These are phyloP conservation scores for Penicillium nucicola DNA, from an alignment of 495 filamentous ascomycete species.

Conservation along the genomic window DNA sequence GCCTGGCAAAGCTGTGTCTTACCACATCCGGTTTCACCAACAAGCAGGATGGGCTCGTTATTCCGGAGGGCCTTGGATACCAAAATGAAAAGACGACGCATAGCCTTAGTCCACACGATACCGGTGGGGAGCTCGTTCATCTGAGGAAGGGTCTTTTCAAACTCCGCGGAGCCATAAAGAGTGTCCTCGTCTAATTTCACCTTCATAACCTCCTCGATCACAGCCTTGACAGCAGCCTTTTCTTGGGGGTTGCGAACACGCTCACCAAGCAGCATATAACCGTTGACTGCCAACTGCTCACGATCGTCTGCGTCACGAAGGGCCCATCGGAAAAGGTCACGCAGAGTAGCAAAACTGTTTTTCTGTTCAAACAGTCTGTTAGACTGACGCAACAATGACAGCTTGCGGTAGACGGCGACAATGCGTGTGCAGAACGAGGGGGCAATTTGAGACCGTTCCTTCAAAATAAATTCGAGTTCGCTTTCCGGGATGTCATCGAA, in stretches of 20 bases:
- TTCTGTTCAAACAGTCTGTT: slow-evolving; percentile 93
- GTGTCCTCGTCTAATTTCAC: slow-evolving; percentile 69
- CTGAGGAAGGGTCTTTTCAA: slow-evolving; percentile 41
- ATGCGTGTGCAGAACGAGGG: slow-evolving; percentile 89
- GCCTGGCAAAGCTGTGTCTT: slow-evolving; percentile 97
- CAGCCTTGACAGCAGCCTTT: slow-evolving; percentile 72
- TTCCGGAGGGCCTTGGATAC: slow-evolving; percentile 81
- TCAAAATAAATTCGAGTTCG: slow-evolving; percentile 89
- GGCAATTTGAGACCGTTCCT: slow-evolving; percentile 81
- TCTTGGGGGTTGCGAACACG: slow-evolving; percentile 90
- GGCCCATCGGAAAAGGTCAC: slow-evolving; percentile 98
- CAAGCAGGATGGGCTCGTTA: slow-evolving; percentile 89
- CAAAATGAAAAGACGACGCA: slow-evolving; percentile 84
- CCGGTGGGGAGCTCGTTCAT: slow-evolving; percentile 45
- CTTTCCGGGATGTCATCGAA: slow-evolving; percentile 97
- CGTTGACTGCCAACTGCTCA: slow-evolving; percentile 86
- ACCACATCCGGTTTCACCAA: slow-evolving; percentile 95
- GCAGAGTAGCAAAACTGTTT: slow-evolving; percentile 92
- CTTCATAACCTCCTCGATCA: slow-evolving; percentile 92
- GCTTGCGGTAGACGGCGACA: slow-evolving; percentile 88
- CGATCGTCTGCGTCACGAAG: slow-evolving; percentile 76
- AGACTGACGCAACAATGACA: slow-evolving; percentile 84
- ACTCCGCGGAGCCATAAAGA: slow-evolving; percentile 65
- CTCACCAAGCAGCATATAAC: slow-evolving; percentile 94
- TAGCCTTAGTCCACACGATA: slow-evolving; percentile 92